Evolutionary conservation across 345 rosid species (phyloP), one percentile per base, ranked within the genome.

Genomic region (Conringia planisiliqua): DNA sequence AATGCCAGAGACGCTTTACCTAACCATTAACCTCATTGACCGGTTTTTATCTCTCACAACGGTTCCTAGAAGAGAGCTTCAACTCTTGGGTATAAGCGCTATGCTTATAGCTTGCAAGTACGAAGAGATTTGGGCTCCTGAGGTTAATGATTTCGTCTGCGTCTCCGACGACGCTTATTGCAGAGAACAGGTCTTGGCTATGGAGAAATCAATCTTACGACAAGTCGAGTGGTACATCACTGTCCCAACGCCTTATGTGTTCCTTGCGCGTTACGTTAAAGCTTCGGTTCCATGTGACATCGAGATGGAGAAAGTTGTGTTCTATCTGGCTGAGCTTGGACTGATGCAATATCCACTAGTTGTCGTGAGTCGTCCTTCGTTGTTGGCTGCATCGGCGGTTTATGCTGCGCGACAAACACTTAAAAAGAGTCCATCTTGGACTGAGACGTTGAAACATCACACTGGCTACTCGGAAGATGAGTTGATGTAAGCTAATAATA

Each of bases 121-220:
- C 57, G 97, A 92, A 72, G 97, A 89, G 87, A 89, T 89, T 66
- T 89, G 96, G 97, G 91, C 97, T 27, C 95, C 92, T n/a, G 88
- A 89, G 84, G 90, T 87, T 16, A 85, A 85, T 24, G 95, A 90
- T 78, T 90, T 92, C 30, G 92, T 92, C 18, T 72, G 57, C 81
- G 84, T 92, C 79, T 88, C 96, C 16, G 98, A 90, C 70, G 86
- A 85, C 33, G 91, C 93, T 1, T 91, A 89, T 66, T 18, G 32
- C 5, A 87, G 93, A 71, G 88, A 88, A 36, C 89, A 90, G 50
- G 82, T 90, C 16, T 79, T 93, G 64, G 79, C 71, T 24, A 86
- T 86, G 97, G 97, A 93, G 84, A 90, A 93, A 78, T 69, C 86
- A 10, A 89, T 90, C 30, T 58, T 90, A 66, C 83, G 80, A 60